Evolutionary conservation across 495 filamentous ascomycete genomes (phyloP).

Genomic region (Annulohypoxylon bovei): DNA sequence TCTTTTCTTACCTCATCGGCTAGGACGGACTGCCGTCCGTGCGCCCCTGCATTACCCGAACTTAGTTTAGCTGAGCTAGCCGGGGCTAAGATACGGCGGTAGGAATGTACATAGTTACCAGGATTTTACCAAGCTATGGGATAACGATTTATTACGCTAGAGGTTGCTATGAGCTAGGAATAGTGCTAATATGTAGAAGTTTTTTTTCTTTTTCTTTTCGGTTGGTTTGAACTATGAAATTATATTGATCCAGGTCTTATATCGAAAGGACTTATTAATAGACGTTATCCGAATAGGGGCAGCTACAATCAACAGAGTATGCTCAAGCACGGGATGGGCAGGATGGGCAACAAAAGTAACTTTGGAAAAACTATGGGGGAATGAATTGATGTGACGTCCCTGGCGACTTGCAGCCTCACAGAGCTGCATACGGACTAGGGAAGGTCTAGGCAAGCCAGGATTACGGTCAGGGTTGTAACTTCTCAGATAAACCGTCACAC

Average conservation of each 20-base stretch:
- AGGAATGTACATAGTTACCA: too few relatives aligned
- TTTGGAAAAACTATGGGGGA: slow-evolving; percentile 16
- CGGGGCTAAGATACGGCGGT: slow-evolving; percentile 1
- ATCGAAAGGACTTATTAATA: not conserved
- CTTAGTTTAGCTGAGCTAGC: not conserved
- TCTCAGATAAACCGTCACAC: slow-evolving; percentile 32
- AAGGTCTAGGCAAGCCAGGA: not conserved
- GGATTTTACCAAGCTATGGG: slow-evolving; percentile 2
- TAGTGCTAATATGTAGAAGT: too few relatives aligned
- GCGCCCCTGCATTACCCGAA: slow-evolving; percentile 39
- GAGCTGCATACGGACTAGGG: slow-evolving; percentile 21
- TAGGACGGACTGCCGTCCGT: slow-evolving; percentile 26
- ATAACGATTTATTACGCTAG: not conserved
- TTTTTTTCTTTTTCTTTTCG: not conserved
- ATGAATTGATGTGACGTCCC: slow-evolving; percentile 33
- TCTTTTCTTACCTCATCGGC: slow-evolving; percentile 18
- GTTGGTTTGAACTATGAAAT: not conserved
- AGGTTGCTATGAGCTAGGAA: not conserved
- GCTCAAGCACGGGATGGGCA: not conserved
- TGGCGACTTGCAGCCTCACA: slow-evolving; percentile 36
- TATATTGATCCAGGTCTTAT: not conserved
- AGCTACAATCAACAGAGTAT: not conserved
- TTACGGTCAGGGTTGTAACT: slow-evolving; percentile 12
- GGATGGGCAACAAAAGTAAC: slow-evolving; percentile 5
- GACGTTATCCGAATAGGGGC: not conserved